Evolutionary conservation across 441 rosid species (phyloP), one percentile per base, ranked within the genome.

Genomic region (Bocquillonia castaneifolia): DNA sequence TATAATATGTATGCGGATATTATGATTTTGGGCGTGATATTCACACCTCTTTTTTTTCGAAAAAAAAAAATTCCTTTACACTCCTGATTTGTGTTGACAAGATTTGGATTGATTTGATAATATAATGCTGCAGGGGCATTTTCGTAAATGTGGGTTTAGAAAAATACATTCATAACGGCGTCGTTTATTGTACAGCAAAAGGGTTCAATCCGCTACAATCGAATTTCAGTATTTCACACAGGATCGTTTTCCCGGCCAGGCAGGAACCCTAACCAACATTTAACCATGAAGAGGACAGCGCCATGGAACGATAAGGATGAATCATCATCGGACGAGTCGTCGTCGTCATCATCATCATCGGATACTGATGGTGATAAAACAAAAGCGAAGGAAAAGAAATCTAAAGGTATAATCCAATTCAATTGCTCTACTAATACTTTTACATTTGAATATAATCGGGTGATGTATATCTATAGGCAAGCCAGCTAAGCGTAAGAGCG

Each of bases 201-300:
- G 10, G 10, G 0, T 37, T 37, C 42, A 37, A 37, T 37, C n/a
- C n/a, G n/a, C 60, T 28, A n/a, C n/a, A n/a, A n/a, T n/a, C n/a
- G n/a, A n/a, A n/a, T n/a, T n/a, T n/a, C n/a, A n/a, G n/a, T n/a
- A n/a, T n/a, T n/a, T n/a, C n/a, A n/a, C n/a, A n/a, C n/a, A n/a
- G n/a, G n/a, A n/a, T n/a, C n/a, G n/a, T 8, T 59, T 34, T 3
- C 1, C 7, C 34, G 7, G 0, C 12, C 13, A n/a, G 14, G 29
- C 6, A 31, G 6, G 14, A 23, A 12, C 29, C 31, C 58, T 1
- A 53, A 28, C 45, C 63, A 10, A 63, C 47, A 65, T n/a, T n/a
- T n/a, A n/a, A n/a, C 20, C 64, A 92, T 87, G 97, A 90, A 88
- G 83, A 85, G 96, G 81, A 68, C 79, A 63, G 77, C 84, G 76